Percentiles rank a stretch among this genome's conserved stretches.
phyloP scores from a whole-genome alignment of 2,329 filamentous ascomycete species.

The Gaeumannomyces sp. region DNA sequence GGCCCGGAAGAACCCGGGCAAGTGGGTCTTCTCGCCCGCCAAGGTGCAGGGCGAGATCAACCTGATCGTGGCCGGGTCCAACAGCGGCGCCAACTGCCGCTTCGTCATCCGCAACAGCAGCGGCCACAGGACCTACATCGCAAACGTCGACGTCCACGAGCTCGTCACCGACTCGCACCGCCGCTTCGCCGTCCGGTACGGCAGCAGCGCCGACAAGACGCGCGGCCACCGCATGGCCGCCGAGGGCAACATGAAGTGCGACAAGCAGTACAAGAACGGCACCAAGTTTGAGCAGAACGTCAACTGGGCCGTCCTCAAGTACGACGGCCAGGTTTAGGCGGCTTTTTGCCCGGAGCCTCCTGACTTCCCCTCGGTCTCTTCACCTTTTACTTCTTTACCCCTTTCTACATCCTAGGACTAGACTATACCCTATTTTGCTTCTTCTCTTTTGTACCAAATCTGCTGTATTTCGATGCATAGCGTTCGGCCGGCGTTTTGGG shows the following conservation, averaged over 20 bases:
- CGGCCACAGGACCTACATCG: neutral
- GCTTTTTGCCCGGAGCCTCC: neutral
- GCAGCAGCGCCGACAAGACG: neutral
- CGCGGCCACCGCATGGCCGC: neutral
- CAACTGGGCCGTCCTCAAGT: conserved; percentile 3
- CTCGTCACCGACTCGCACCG: neutral
- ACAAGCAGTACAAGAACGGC: conserved; percentile 5
- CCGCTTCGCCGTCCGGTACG: conserved; percentile 1
- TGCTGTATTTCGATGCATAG: neutral
- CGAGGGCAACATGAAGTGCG: conserved; percentile 6
- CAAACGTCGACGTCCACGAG: neutral
- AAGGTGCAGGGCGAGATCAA: conserved; percentile 2
- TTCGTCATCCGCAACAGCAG: conserved; percentile 2
- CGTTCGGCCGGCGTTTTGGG: neutral
- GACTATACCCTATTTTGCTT: neutral
- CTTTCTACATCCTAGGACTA: neutral
- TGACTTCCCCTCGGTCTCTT: neutral
- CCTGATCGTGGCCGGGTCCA: conserved; percentile 6
- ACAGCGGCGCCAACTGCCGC: conserved; percentile 8
- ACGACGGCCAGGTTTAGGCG: conserved; percentile 1
- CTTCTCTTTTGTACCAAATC: neutral
- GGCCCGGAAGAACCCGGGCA: neutral
- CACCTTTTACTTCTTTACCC: neutral
- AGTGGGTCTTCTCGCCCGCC: conserved; percentile 4
- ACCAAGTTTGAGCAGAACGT: conserved; percentile 1